Conservation (phyloP, 768 basidiomycete genomes). For the Lactarius tabidus region DNA sequence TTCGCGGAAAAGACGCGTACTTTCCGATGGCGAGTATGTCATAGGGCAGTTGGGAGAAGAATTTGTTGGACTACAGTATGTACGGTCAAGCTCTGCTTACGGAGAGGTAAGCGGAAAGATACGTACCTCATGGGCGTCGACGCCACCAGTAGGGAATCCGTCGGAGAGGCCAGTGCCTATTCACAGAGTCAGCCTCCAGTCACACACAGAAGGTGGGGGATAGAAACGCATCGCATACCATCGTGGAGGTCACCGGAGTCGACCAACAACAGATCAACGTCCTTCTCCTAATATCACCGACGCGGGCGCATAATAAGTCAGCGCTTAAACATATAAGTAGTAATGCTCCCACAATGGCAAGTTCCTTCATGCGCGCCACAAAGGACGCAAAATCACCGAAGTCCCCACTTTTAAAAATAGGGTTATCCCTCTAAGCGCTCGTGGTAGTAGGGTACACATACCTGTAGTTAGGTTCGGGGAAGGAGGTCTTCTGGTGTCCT, state of each 20-base stretch:
- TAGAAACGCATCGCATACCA: conserved; percentile 35
- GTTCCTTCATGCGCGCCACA: conserved; percentile 72
- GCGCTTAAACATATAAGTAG: background rate
- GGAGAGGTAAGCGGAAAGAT: background rate
- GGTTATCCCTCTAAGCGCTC: too few relatives aligned
- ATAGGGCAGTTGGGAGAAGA: conserved; percentile 69
- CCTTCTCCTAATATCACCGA: conserved; percentile 40
- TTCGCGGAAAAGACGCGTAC: conserved; percentile 37
- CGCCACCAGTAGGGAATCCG: conserved; percentile 63
- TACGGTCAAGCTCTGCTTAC: background rate
- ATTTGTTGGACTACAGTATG: conserved; percentile 73
- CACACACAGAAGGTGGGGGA: background rate
- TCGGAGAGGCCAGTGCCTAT: conserved; percentile 74
- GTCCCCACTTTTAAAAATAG: conserved; percentile 41
- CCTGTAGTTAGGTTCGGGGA: conserved; percentile 76
- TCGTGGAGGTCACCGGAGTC: conserved; percentile 78
- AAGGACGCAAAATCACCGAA: conserved; percentile 86
- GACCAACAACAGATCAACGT: conserved; percentile 82
- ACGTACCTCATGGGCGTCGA: conserved; percentile 67
- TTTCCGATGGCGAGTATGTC: conserved; percentile 86
- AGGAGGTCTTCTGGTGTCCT: conserved; percentile 72
- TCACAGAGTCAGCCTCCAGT: conserved; percentile 15
- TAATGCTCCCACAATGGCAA: conserved; percentile 48
- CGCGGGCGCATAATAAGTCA: too few relatives aligned
- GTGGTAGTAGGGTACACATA: conserved; percentile 27